Conservation (phyloP, 768 basidiomycete genomes). For the Suillus fuscotomentosus region DNA sequence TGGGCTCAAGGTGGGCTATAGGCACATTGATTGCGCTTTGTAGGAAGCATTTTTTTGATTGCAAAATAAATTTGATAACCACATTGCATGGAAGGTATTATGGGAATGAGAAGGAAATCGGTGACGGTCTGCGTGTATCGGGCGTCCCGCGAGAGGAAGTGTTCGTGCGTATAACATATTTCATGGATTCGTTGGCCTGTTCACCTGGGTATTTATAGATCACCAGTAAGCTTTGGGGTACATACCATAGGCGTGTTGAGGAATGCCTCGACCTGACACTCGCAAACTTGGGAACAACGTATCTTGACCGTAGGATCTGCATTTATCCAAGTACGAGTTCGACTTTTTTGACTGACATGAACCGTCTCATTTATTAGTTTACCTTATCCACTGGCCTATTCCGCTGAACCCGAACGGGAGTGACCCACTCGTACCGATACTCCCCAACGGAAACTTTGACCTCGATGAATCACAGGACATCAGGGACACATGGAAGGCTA, state of each 20-base stretch:
- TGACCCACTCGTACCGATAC: constrained; percentile 54
- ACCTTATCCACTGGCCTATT: constrained; percentile 80
- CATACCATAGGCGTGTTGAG: constrained; percentile 70
- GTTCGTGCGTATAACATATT: constrained; percentile 44
- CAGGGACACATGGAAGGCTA: constrained; percentile 77
- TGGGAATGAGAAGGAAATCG: constrained; percentile 80
- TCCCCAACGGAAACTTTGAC: constrained; percentile 62
- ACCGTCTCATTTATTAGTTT: constrained; percentile 36
- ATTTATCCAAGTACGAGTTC: neutral
- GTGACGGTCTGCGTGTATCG: constrained; percentile 71
- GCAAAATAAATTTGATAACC: constrained; percentile 1
- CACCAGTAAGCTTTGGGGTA: constrained; percentile 70
- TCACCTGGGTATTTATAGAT: constrained; percentile 17
- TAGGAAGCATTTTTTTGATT: constrained; percentile 13
- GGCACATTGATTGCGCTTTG: constrained; percentile 72
- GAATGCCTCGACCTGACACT: constrained; percentile 74
- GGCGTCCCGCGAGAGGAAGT: constrained; percentile 77
- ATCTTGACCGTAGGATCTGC: constrained; percentile 65
- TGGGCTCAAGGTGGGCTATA: constrained; percentile 77
- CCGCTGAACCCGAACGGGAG: constrained; percentile 68
- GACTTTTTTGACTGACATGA: neutral
- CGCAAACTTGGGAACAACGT: constrained; percentile 73
- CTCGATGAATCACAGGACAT: constrained; percentile 65
- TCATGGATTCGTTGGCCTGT: too few relatives aligned
- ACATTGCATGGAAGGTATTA: constrained; percentile 44